Percentiles rank a stretch among this genome's conserved stretches.
phyloP scores from a whole-genome alignment of 2,329 filamentous ascomycete genomes.

The Penicillium sp. region DNA sequence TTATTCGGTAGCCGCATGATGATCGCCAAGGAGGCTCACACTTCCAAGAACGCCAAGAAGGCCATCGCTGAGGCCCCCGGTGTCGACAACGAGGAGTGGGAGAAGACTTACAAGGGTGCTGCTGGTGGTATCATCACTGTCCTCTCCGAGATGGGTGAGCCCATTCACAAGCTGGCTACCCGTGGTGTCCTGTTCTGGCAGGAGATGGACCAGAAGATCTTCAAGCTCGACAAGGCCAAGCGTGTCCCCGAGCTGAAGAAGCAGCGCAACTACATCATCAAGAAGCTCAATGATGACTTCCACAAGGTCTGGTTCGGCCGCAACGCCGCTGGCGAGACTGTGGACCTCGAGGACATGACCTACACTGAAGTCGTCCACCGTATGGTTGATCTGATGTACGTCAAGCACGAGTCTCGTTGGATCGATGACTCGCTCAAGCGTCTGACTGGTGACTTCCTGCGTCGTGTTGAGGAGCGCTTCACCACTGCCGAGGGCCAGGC shows the following conservation, averaged over 20 bases:
- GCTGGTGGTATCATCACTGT: constrained; percentile 96
- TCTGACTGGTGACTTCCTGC: constrained; percentile 93
- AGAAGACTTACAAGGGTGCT: constrained; percentile 89
- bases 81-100: constrained; percentile 82
- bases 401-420: constrained; percentile 89
- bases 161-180: constrained; percentile 97
- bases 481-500: constrained; percentile 72
- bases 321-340: constrained; percentile 78
- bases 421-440: constrained; percentile 83
- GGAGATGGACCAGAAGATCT: constrained; percentile 99
- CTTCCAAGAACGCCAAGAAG: constrained; percentile 84
- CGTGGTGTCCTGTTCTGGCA: constrained; percentile 96
- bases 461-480: constrained; percentile 95
- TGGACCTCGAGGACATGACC: constrained; percentile 95
- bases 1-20: constrained; percentile 93
- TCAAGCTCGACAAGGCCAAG: constrained; percentile 94
- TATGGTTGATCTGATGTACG: constrained; percentile 88
- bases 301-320: constrained; percentile 96
- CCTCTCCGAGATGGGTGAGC: constrained; percentile 98
- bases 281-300: constrained; percentile 94
- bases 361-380: constrained; percentile 86
- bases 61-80: constrained; percentile 87
- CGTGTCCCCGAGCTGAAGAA: constrained; percentile 86
- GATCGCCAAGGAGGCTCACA: constrained; percentile 91
- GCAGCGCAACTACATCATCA: constrained; percentile 87